These are phyloP conservation scores for Scenedesmus sp. DNA, from an alignment of 163 green algal species.

Conservation along the genomic window DNA sequence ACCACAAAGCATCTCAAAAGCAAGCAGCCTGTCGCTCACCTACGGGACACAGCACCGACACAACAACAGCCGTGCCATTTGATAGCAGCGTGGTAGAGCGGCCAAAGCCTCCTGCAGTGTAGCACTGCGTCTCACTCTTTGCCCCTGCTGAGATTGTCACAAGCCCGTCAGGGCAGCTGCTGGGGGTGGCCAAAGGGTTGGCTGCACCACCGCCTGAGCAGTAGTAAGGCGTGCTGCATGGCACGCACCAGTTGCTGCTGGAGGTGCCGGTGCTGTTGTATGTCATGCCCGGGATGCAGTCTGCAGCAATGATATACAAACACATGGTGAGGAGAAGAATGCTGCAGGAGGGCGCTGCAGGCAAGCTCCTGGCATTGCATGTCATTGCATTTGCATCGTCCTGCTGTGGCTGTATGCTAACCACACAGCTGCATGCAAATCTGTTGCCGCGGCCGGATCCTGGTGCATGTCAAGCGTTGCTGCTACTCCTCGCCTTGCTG, in stretches of 20 bases:
- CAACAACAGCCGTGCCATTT: neutral
- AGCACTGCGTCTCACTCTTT: neutral
- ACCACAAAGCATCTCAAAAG: no score
- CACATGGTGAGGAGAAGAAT: neutral
- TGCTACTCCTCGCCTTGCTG: neutral
- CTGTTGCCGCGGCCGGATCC: no score
- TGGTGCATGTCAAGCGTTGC: no score
- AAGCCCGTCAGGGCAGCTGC: neutral
- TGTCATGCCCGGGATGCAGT: neutral
- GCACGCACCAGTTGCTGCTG: neutral
- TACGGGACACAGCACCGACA: neutral
- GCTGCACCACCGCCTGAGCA: neutral
- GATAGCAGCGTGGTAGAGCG: neutral
- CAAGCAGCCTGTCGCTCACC: neutral
- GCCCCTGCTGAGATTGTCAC: neutral
- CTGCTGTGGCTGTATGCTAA: no score
- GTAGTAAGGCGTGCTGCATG: neutral
- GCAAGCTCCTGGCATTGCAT: no score
- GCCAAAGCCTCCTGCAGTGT: neutral
- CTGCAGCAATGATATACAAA: neutral
- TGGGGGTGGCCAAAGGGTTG: neutral
- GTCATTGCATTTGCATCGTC: no score
- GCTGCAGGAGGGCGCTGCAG: no score
- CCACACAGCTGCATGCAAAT: no score
- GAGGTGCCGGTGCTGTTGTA: neutral